Conservation (phyloP, 2,329 filamentous ascomycete species). For the Trichocomaceae sp. region DNA sequence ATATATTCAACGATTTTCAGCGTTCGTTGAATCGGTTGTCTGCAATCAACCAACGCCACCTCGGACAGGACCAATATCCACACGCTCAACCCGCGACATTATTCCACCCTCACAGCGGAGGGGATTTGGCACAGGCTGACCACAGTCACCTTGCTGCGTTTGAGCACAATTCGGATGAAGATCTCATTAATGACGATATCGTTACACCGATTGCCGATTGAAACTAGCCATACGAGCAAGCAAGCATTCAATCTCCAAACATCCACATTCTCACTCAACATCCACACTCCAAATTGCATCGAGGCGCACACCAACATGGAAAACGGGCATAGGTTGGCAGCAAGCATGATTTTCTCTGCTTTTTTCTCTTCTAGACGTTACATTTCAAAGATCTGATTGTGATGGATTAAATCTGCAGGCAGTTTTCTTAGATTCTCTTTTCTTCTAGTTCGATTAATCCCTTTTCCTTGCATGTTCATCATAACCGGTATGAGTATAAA, state of each 20-base stretch:
- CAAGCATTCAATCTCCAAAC: not conserved
- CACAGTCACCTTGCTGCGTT: slow-evolving; percentile 4
- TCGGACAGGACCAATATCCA: not conserved
- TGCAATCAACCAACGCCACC: not conserved
- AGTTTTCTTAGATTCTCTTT: not conserved
- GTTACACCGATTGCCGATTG: slow-evolving; percentile 14
- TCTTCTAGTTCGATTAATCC: not conserved
- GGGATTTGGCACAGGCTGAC: not conserved
- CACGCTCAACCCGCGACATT: not conserved
- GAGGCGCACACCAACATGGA: not conserved
- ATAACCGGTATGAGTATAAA: not conserved
- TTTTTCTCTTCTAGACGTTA: not conserved
- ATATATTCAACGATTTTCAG: slow-evolving; percentile 4
- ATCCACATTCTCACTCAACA: not conserved
- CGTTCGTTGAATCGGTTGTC: slow-evolving; percentile 3
- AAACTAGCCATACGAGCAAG: not conserved
- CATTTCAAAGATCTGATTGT: not conserved
- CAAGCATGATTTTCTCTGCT: slow-evolving; percentile 2
- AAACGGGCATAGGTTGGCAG: not conserved
- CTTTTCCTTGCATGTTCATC: not conserved
- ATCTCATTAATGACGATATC: slow-evolving; percentile 12
- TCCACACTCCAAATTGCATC: not conserved
- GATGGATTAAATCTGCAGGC: not conserved
- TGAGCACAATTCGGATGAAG: slow-evolving; percentile 13
- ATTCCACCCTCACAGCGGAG: slow-evolving; percentile 1